These are phyloP conservation scores for Nakazawaea laoshanensis DNA, from an alignment of 805 yeast genomes.

Conservation along the genomic window DNA sequence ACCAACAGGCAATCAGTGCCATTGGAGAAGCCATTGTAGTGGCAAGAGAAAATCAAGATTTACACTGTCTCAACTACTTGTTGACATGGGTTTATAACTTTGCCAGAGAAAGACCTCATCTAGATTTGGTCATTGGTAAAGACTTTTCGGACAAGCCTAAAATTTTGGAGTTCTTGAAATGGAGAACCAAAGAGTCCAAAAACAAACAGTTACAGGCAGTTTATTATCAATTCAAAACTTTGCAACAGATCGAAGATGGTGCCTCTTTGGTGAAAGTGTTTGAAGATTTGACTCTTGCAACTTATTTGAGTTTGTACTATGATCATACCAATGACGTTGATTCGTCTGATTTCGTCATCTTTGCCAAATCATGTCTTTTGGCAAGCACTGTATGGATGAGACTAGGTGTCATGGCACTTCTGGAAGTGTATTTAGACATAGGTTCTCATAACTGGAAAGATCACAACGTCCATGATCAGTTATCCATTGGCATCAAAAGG, in stretches of 20 bases:
- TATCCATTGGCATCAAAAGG: slow-evolving; percentile 29
- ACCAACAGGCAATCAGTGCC: slow-evolving; percentile 63
- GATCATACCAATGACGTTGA: slow-evolving; percentile 17
- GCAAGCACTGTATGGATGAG: slow-evolving; percentile 41
- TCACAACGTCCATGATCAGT: slow-evolving; percentile 28
- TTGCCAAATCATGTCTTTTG: slow-evolving; percentile 38
- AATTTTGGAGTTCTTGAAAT: slow-evolving; percentile 51
- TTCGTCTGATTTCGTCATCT: slow-evolving; percentile 22
- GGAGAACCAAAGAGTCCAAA: slow-evolving; percentile 40
- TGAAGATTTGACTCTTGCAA: slow-evolving; percentile 51
- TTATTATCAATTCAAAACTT: slow-evolving; percentile 59
- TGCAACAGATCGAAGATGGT: slow-evolving; percentile 45
- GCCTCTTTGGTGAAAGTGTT: slow-evolving; percentile 33
- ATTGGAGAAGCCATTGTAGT: slow-evolving; percentile 83
- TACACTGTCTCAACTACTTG: slow-evolving; percentile 60
- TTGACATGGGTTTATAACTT: slow-evolving; percentile 70
- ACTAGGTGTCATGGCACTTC: slow-evolving; percentile 38
- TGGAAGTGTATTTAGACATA: slow-evolving; percentile 38
- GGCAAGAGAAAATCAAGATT: slow-evolving; percentile 80
- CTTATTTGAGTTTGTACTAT: slow-evolving; percentile 40
- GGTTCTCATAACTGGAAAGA: too few relatives aligned
- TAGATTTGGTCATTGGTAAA: slow-evolving; percentile 26
- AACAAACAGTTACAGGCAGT: slow-evolving; percentile 43
- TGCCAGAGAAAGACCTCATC: slow-evolving; percentile 56
- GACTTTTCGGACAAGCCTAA: slow-evolving; percentile 56